A percentile compares a stretch with the other conserved stretches of the same genome.
Conservation (phyloP, 2,329 filamentous ascomycete genomes). For the Scolecobasidium constrictum region DNA sequence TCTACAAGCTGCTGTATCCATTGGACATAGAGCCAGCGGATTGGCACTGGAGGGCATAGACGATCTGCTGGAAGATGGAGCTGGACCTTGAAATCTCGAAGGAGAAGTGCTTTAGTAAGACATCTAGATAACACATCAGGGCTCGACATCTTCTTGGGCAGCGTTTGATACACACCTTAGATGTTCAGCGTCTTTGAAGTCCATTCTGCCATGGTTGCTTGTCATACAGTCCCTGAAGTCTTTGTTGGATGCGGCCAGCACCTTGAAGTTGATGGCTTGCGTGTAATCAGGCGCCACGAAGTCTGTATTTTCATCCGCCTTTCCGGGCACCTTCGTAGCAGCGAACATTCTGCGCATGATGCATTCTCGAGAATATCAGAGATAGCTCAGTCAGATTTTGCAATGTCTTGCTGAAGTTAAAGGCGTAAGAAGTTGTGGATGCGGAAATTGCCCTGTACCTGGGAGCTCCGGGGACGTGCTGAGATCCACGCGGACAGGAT, state of each 20-base stretch:
- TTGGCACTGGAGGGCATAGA: conserved; percentile 67
- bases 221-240: conserved; percentile 45
- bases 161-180: conserved; percentile 48
- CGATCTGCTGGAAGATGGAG: conserved; percentile 66
- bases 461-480: no score
- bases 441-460: no score
- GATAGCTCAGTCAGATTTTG: no score
- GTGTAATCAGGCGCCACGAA: conserved; percentile 16
- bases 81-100: conserved; percentile 60
- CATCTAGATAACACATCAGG: conserved; percentile 27
- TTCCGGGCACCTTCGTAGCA: background rate
- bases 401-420: no score
- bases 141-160: background rate
- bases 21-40: conserved; percentile 67
- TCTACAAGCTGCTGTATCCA: conserved; percentile 81
- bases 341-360: no score
- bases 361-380: no score
- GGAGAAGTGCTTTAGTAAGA: conserved; percentile 69
- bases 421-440: no score
- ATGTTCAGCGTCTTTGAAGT: conserved; percentile 70
- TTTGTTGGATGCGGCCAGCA: conserved; percentile 46
- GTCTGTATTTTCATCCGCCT: background rate
- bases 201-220: conserved; percentile 46
- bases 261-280: conserved; percentile 52
- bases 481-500: no score